A percentile compares a stretch with the other conserved stretches of the same genome.
phyloP scores from a whole-genome alignment of 164 flowering plant genomes.

The Annona squamosa region DNA sequence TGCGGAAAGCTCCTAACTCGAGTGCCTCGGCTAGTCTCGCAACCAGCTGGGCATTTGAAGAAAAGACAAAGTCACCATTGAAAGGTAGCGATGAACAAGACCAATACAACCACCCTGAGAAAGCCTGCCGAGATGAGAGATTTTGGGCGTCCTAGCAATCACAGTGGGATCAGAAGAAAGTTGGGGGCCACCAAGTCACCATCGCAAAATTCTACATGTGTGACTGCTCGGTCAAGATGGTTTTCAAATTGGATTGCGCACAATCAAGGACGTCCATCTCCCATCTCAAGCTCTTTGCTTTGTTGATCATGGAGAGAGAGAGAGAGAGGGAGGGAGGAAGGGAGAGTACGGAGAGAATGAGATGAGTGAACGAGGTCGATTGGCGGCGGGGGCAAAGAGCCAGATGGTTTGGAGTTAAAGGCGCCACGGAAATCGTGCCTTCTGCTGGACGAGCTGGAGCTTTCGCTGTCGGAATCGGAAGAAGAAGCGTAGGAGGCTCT shows the following conservation, averaged over 20 bases:
- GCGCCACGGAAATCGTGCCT: neutral
- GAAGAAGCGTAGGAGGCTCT: slow-evolving; percentile 45
- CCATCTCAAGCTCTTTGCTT: no score
- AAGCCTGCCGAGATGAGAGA: no score
- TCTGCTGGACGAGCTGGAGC: slow-evolving; percentile 16
- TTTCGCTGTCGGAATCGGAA: slow-evolving; percentile 40
- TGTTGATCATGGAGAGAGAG: neutral
- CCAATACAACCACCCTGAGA: no score
- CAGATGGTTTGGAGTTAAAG: neutral
- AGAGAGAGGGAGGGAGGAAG: neutral
- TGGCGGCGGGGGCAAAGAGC: slow-evolving; percentile 56
- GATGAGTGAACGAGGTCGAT: slow-evolving; percentile 45
- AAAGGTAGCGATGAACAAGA: no score
- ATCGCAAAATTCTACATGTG: no score
- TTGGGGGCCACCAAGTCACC: neutral
- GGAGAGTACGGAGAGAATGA: slow-evolving; percentile 23
- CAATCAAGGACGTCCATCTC: no score
- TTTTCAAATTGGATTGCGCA: no score
- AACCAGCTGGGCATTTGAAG: slow-evolving; percentile 23
- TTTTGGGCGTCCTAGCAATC: no score
- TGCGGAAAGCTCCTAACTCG: slow-evolving; percentile 79
- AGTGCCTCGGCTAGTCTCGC: slow-evolving; percentile 30
- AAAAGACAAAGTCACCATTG: neutral
- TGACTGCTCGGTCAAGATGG: no score
- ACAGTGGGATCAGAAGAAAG: no score